These are phyloP conservation scores for Penicillium canescens DNA, from an alignment of 495 filamentous ascomycete species.

Conservation along the genomic window DNA sequence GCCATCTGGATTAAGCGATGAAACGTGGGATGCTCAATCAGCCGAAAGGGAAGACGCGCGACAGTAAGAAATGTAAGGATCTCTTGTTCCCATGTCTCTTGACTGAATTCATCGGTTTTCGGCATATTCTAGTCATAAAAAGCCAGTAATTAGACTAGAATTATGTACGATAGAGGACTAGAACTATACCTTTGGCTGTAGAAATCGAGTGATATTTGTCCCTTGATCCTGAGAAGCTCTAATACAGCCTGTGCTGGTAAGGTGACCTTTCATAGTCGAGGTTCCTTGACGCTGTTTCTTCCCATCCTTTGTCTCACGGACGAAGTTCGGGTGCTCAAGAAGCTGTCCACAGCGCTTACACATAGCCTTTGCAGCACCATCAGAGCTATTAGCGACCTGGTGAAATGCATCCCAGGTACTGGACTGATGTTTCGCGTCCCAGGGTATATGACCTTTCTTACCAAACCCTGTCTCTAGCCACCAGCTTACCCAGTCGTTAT, in stretches of 20 bases:
- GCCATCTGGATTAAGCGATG: background rate
- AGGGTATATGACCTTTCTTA: constrained; percentile 1
- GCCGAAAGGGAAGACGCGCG: background rate
- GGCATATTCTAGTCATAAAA: background rate
- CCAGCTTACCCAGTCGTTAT: constrained; percentile 11
- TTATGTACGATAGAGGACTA: background rate
- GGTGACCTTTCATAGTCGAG: background rate
- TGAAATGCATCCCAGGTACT: constrained; percentile 1
- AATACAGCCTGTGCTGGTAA: background rate
- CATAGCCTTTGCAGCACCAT: constrained; percentile 7
- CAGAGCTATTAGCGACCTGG: constrained; percentile 7
- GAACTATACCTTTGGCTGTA: constrained; percentile 2
- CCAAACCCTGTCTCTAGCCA: constrained; percentile 11
- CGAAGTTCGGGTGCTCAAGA: constrained; percentile 2
- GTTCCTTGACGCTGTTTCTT: constrained; percentile 1
- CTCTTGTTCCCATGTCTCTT: constrained; percentile 3
- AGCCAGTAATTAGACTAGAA: background rate
- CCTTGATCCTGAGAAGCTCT: background rate
- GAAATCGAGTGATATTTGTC: constrained; percentile 6
- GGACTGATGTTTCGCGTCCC: background rate
- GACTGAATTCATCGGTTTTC: background rate
- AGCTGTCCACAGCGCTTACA: constrained; percentile 4
- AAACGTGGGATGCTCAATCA: background rate
- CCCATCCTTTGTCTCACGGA: background rate
- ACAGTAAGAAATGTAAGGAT: background rate